These are phyloP conservation scores for Orbilia brochopaga DNA, from an alignment of 2,329 filamentous ascomycete species.

Conservation along the genomic window DNA sequence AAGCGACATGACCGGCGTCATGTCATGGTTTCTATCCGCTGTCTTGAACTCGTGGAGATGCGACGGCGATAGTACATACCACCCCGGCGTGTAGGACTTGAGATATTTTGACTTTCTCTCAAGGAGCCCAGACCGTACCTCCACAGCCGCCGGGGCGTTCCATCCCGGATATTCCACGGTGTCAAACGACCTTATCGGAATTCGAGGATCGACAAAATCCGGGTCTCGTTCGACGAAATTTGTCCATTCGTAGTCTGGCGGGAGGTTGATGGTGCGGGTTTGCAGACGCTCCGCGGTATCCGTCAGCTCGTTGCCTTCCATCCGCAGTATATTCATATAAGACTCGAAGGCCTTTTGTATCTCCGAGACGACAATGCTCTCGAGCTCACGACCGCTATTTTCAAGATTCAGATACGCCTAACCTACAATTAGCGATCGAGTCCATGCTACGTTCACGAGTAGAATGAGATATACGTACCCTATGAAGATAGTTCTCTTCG, in stretches of 20 bases:
- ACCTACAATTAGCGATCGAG: constrained; percentile 2
- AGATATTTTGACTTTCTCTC: constrained; percentile 99
- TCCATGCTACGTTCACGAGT: background rate
- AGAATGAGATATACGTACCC: constrained; percentile 64
- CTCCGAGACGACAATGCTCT: constrained; percentile 94
- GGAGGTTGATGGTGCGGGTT: constrained; percentile 85
- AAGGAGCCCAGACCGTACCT: constrained; percentile 86
- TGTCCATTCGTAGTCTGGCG: constrained; percentile 90
- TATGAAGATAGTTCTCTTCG: constrained; percentile 95
- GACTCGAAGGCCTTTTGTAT: constrained; percentile 98
- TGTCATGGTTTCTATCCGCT: constrained; percentile 58
- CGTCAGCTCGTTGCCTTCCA: constrained; percentile 83
- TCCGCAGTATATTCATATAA: constrained; percentile 86
- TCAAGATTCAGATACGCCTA: constrained; percentile 94
- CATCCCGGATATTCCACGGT: constrained; percentile 91
- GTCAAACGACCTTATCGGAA: constrained; percentile 77
- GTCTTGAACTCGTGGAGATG: constrained; percentile 86
- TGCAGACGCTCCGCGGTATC: constrained; percentile 80
- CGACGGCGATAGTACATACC: constrained; percentile 88
- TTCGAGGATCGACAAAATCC: constrained; percentile 82
- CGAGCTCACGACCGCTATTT: constrained; percentile 88
- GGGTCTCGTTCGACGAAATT: constrained; percentile 79
- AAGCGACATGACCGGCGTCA: constrained; percentile 93
- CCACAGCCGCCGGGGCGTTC: constrained; percentile 78
- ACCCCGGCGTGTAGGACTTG: constrained; percentile 95